Conservation (phyloP, 306 rosid genomes). For the Cucurbita pepo region DNA sequence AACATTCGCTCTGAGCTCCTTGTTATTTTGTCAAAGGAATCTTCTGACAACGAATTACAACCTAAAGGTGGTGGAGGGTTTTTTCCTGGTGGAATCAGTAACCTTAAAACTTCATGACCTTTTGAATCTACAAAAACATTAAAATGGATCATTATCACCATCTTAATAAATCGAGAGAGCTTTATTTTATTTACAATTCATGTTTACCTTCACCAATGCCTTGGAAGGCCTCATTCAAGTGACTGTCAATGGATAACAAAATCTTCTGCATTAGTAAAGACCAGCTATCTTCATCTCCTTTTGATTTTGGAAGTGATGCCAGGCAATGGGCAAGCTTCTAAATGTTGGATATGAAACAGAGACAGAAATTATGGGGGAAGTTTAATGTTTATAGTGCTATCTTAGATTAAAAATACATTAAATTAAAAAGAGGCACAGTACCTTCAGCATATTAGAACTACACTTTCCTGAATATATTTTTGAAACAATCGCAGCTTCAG, state of each 20-base stretch:
- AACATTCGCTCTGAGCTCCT: constrained; percentile 30
- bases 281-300: constrained; percentile 84
- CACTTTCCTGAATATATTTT: constrained; percentile 47
- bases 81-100: constrained; percentile 45
- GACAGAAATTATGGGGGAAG: constrained; percentile 8
- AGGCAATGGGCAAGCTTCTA: constrained; percentile 77
- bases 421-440: constrained; percentile 16
- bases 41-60: constrained; percentile 23
- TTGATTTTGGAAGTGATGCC: constrained; percentile 72
- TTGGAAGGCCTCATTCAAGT: constrained; percentile 52
- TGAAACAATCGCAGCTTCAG: constrained; percentile 54
- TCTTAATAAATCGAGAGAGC: constrained; percentile 1
- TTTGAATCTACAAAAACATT: constrained; percentile 31
- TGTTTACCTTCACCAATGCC: constrained; percentile 77
- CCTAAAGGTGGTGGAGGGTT: constrained; percentile 53
- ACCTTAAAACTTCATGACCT: constrained; percentile 25
- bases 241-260: constrained; percentile 39
- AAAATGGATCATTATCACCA: constrained; percentile 3
- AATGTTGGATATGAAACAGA: constrained; percentile 17
- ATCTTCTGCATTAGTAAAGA: constrained; percentile 52
- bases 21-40: constrained; percentile 16
- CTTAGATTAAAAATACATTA: not conserved
- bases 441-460: constrained; percentile 54
- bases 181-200: not conserved
- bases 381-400: not conserved